phyloP scores from a whole-genome alignment of 352 stramenopile genomes.

The Peronosclerospora sorghi region DNA sequence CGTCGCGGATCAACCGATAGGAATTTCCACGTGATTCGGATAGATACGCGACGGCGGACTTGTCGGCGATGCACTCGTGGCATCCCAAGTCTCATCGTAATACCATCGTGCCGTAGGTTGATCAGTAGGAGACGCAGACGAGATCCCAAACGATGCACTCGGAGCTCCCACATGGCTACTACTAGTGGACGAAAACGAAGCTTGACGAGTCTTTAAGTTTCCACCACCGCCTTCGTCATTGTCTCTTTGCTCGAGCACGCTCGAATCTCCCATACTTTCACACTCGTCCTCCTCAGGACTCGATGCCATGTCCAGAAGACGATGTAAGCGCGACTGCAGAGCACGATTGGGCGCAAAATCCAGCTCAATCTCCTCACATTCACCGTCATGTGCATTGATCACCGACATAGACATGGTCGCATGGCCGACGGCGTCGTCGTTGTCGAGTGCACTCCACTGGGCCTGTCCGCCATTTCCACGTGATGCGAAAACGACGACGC shows the following conservation, averaged over 20 bases:
- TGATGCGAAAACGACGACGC: conserved; percentile 57
- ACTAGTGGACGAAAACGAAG: conserved; percentile 54
- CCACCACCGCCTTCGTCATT: neutral
- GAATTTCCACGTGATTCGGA: conserved; percentile 80
- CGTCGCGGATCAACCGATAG: conserved; percentile 65
- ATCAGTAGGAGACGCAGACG: conserved; percentile 46
- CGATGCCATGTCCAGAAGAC: conserved; percentile 53
- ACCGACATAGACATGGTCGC: conserved; percentile 71
- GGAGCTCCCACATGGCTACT: conserved; percentile 29
- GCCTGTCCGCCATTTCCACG: conserved; percentile 41
- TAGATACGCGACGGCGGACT: conserved; percentile 68
- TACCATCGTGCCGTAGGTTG: conserved; percentile 74
- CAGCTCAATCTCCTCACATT: conserved; percentile 71
- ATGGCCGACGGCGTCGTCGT: conserved; percentile 25
- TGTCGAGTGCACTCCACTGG: conserved; percentile 5
- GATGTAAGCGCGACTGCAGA: conserved; percentile 64
- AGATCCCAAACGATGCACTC: conserved; percentile 30
- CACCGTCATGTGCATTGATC: conserved; percentile 50
- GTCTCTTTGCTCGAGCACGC: neutral
- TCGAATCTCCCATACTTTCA: conserved; percentile 1
- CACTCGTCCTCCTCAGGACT: conserved; percentile 32
- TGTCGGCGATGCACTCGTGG: conserved; percentile 19
- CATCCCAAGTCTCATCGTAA: conserved; percentile 46
- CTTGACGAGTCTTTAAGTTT: conserved; percentile 22
- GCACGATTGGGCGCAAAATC: conserved; percentile 70